Percentiles rank a stretch among this genome's conserved stretches.
These are phyloP conservation scores for Quercus glauca DNA, from an alignment of 306 rosid genomes.

Conservation along the genomic window DNA sequence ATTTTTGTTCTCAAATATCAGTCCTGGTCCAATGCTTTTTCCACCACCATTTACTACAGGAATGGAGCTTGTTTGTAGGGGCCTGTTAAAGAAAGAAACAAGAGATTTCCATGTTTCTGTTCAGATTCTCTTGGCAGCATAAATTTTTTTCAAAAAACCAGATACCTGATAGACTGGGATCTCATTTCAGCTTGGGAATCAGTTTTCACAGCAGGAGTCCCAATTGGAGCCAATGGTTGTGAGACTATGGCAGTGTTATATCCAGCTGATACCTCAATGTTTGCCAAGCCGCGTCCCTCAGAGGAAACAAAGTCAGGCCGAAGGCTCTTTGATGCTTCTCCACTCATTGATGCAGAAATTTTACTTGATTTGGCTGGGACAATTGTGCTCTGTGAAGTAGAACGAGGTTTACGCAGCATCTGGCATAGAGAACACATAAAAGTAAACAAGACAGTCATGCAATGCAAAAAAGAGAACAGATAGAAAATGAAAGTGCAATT, in stretches of 20 bases:
- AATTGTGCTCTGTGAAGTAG: conserved; percentile 36
- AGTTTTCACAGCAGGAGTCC: conserved; percentile 81
- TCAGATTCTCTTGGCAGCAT: background rate
- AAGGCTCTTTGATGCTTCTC: conserved; percentile 42
- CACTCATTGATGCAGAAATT: conserved; percentile 34
- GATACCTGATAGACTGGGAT: conserved; percentile 65
- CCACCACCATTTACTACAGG: conserved; percentile 49
- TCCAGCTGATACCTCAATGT: conserved; percentile 59
- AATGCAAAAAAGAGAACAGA: conserved; percentile 14
- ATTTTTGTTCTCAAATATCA: conserved; percentile 61
- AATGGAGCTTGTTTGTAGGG: conserved; percentile 48
- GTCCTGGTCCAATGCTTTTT: conserved; percentile 44
- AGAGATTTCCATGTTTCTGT: conserved; percentile 7
- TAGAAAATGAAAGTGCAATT: conserved; percentile 6
- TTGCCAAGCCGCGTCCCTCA: conserved; percentile 45
- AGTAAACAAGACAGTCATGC: conserved; percentile 14
- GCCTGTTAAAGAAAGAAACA: conserved; percentile 38
- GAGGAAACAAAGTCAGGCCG: conserved; percentile 46
- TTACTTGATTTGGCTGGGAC: conserved; percentile 44
- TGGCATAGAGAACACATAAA: conserved; percentile 26
- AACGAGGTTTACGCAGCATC: conserved; percentile 59
- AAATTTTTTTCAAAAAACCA: conserved; percentile 11
- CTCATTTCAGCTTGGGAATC: conserved; percentile 62
- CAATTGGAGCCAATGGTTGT: conserved; percentile 85
- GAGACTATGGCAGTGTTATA: conserved; percentile 49